Conservation (phyloP, 176 grass and related monocot genomes). For the Dendrocalamus sinicus region DNA sequence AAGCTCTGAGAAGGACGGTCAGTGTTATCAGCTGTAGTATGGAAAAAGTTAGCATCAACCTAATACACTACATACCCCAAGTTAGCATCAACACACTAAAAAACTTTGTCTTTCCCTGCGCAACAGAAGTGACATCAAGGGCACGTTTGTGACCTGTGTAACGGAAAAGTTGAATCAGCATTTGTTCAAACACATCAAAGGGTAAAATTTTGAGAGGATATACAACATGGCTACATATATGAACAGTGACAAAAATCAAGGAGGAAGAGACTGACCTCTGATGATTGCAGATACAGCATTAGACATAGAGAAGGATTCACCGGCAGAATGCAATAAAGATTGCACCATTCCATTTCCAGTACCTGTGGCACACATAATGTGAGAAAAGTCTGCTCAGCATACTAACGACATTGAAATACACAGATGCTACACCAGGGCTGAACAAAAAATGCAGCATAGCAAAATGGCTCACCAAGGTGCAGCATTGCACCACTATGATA, state of each 20-base stretch:
- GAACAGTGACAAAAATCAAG: constrained; percentile 19
- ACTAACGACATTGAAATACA: not conserved
- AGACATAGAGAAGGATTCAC: constrained; percentile 66
- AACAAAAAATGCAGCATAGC: constrained; percentile 10
- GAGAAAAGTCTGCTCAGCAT: constrained; percentile 27
- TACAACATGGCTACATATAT: not conserved
- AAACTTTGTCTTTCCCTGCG: constrained; percentile 87
- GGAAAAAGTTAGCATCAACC: not conserved
- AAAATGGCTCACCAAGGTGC: not conserved
- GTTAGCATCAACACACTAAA: constrained; percentile 97
- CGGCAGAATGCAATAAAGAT: constrained; percentile 77
- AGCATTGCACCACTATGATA: constrained; percentile 26
- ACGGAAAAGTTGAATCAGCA: constrained; percentile 38
- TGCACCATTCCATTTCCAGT: constrained; percentile 95
- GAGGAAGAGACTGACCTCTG: constrained; percentile 56
- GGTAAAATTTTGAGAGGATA: not conserved
- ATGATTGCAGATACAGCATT: constrained; percentile 88
- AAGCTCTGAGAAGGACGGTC: constrained; percentile 12
- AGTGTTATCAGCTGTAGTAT: constrained; percentile 4
- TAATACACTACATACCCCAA: constrained; percentile 71
- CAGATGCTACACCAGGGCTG: constrained; percentile 22
- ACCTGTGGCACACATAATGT: constrained; percentile 57
- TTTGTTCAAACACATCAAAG: constrained; percentile 31
- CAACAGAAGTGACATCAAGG: constrained; percentile 83
- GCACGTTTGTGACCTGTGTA: constrained; percentile 73